A percentile compares a stretch with the other conserved stretches of the same genome.
phyloP scores from a whole-genome alignment of 768 basidiomycete species.

The Chlorophyllum brunneum region DNA sequence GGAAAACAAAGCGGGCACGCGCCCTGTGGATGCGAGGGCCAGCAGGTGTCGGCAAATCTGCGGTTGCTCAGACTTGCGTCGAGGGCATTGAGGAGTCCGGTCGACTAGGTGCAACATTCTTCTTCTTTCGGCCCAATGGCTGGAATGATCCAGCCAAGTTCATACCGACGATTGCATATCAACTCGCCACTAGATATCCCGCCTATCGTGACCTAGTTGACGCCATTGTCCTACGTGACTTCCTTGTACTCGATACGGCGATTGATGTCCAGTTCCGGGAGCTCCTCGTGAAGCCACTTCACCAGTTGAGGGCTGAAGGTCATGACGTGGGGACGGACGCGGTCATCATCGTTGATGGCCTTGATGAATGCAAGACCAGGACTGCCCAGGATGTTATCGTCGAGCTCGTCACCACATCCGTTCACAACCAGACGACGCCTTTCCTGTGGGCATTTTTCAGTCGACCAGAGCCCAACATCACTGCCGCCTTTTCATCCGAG shows the following conservation, averaged over 20 bases:
- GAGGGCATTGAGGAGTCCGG: slow-evolving; percentile 18
- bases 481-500: slow-evolving; percentile 12
- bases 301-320: background rate
- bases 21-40: slow-evolving; percentile 21
- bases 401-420: too few species aligned
- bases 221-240: slow-evolving; percentile 1
- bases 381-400: too few species aligned
- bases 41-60: slow-evolving; percentile 25
- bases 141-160: too few species aligned
- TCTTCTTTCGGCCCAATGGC: too few species aligned
- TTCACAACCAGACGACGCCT: too few species aligned
- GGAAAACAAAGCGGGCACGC: background rate
- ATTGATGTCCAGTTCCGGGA: background rate
- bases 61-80: slow-evolving; percentile 27
- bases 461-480: slow-evolving; percentile 23
- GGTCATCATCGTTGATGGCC: too few species aligned
- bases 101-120: too few species aligned
- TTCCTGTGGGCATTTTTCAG: slow-evolving; percentile 23
- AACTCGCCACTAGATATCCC: slow-evolving; percentile 15
- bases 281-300: background rate
- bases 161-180: too few species aligned
- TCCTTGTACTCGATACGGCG: slow-evolving; percentile 9
- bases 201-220: slow-evolving; percentile 5
- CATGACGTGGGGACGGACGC: background rate
- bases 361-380: too few species aligned